Evolutionary conservation across 192 early-diverging fungal species (phyloP).

Genomic region (Chytriomyces sp.): DNA sequence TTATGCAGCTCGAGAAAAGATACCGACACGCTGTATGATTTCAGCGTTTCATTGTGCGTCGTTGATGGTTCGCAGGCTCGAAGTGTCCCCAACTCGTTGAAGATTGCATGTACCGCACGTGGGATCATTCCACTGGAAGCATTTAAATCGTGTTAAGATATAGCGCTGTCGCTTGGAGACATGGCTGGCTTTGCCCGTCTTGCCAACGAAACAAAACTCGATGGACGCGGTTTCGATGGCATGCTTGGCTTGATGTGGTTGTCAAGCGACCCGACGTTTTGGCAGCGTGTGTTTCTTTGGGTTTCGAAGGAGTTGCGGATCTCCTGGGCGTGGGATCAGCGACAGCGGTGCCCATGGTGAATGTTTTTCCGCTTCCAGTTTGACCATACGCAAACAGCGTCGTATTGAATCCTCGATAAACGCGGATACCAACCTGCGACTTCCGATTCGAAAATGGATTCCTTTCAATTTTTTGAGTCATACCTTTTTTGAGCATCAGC

Average conservation of each 20-base stretch:
- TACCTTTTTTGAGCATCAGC: not conserved
- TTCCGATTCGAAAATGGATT: constrained; percentile 61
- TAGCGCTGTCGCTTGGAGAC: not conserved
- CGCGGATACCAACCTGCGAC: constrained; percentile 65
- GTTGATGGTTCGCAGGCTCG: not conserved
- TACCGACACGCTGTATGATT: constrained; percentile 53
- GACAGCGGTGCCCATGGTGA: constrained; percentile 88
- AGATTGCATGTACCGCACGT: constrained; percentile 35
- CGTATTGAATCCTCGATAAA: constrained; percentile 90
- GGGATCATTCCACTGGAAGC: constrained; percentile 37
- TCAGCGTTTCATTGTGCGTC: constrained; percentile 1
- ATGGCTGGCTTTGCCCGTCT: not conserved
- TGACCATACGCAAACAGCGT: constrained; percentile 94
- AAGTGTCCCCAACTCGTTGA: not conserved
- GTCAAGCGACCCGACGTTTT: not conserved
- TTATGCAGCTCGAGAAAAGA: constrained; percentile 97
- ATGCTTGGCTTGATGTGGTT: not conserved
- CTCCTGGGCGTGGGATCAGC: not conserved
- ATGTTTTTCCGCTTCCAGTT: constrained; percentile 94
- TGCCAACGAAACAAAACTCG: not conserved
- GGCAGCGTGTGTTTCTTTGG: not conserved
- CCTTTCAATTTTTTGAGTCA: constrained; percentile 31
- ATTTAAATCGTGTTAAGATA: not conserved
- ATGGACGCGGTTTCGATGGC: not conserved
- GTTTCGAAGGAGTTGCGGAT: not conserved